These are phyloP conservation scores for Plicaturopsis crispa DNA, from an alignment of 768 basidiomycete genomes.

Conservation along the genomic window DNA sequence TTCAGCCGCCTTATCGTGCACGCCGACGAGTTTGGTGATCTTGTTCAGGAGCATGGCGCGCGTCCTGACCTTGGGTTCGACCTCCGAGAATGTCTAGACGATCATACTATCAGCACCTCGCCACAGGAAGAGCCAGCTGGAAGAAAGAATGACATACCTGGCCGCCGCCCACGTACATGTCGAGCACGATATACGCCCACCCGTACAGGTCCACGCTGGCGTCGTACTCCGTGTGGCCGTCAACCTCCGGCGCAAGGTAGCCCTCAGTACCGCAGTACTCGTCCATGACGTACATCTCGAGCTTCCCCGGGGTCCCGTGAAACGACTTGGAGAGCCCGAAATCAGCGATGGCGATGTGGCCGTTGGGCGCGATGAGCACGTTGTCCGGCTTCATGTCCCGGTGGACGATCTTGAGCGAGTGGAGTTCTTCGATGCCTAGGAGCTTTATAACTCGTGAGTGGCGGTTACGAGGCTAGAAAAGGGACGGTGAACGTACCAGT, in stretches of 20 bases:
- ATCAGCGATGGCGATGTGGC: constrained; percentile 12
- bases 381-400: constrained; percentile 13
- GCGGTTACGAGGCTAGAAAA: not conserved
- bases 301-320: not conserved
- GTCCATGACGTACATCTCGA: not conserved
- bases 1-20: no score
- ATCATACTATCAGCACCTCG: no score
- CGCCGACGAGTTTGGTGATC: no score
- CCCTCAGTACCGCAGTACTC: not conserved
- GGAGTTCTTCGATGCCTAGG: constrained; percentile 8
- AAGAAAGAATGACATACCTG: no score
- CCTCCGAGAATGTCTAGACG: no score
- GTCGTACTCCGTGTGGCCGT: not conserved
- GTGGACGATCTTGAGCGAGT: constrained; percentile 8
- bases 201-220: not conserved
- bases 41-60: no score
- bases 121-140: no score
- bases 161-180: no score
- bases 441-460: constrained; percentile 2
- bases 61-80: no score
- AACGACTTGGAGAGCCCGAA: constrained; percentile 7
- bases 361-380: constrained; percentile 10
- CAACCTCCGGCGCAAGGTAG: constrained; percentile 1
- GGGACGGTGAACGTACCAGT: not conserved
- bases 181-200: not conserved